Conservation (phyloP, 352 stramenopile species). For the Blastocystis sp. region DNA sequence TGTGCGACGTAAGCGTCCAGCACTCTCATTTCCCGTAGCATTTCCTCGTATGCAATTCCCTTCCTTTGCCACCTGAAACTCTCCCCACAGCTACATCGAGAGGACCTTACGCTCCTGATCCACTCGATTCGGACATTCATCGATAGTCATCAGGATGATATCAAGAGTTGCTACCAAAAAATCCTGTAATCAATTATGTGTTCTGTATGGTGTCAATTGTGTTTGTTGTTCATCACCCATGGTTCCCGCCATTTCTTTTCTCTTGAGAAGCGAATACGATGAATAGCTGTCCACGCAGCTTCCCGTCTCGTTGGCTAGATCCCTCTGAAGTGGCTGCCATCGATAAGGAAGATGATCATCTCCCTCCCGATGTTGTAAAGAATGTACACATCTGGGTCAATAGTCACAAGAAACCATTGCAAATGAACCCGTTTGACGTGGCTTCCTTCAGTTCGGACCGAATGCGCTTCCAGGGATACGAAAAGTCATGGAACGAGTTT, state of each 20-base stretch:
- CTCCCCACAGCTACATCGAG: background rate
- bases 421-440: conserved; percentile 23
- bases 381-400: conserved; percentile 33
- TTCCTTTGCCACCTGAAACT: conserved; percentile 46
- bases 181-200: background rate
- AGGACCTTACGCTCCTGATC: background rate
- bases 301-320: background rate
- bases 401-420: background rate
- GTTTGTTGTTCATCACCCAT: background rate
- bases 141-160: conserved; percentile 9
- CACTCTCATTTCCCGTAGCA: background rate
- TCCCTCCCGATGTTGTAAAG: background rate
- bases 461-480: conserved; percentile 35
- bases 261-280: background rate
- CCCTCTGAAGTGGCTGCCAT: background rate
- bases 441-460: background rate
- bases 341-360: conserved; percentile 36
- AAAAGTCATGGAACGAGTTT: conserved; percentile 36
- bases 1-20: conserved; percentile 1
- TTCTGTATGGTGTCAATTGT: background rate
- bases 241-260: conserved; percentile 5
- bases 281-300: conserved; percentile 56
- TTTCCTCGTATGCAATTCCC: conserved; percentile 5
- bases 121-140: background rate
- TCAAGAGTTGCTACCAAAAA: background rate